These are phyloP conservation scores for Mycena amicta DNA, from an alignment of 768 basidiomycete species.

Conservation along the genomic window DNA sequence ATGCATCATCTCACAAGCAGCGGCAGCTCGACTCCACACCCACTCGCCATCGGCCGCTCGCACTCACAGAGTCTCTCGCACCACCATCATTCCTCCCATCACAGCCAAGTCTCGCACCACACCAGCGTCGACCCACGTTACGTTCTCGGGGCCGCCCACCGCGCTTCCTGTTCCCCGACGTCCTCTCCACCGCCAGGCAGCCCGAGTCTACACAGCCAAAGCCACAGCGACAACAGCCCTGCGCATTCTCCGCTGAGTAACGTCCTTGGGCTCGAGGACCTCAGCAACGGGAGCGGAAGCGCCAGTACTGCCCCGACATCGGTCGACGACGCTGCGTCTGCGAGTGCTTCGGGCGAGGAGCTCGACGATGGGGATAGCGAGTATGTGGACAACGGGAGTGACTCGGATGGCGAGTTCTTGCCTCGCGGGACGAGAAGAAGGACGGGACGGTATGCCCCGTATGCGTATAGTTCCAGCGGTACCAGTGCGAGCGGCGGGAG, in stretches of 20 bases:
- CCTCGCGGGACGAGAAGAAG: neutral
- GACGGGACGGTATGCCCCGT: conserved; percentile 14
- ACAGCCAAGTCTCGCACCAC: neutral
- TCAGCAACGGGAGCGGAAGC: neutral
- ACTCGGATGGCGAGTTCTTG: conserved; percentile 29
- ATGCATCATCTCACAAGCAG: neutral
- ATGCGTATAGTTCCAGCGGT: conserved; percentile 5
- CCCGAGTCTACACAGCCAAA: neutral
- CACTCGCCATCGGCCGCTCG: neutral
- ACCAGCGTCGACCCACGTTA: conserved; percentile 14
- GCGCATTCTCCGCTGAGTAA: conserved; percentile 1
- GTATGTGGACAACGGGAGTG: neutral
- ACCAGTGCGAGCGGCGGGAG: conserved; percentile 1
- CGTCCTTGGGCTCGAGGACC: conserved; percentile 5
- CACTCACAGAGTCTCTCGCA: neutral
- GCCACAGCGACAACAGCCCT: too few species aligned
- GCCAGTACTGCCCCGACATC: neutral
- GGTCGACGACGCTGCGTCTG: too few species aligned
- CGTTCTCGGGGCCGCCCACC: neutral
- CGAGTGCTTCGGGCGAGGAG: conserved; percentile 20
- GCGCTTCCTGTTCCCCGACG: neutral
- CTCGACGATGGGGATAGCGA: conserved; percentile 32
- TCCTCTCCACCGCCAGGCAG: neutral
- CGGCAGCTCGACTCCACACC: neutral
- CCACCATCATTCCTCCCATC: neutral